Conservation (phyloP, 768 basidiomycete species). For the Lentinula guzmanii region DNA sequence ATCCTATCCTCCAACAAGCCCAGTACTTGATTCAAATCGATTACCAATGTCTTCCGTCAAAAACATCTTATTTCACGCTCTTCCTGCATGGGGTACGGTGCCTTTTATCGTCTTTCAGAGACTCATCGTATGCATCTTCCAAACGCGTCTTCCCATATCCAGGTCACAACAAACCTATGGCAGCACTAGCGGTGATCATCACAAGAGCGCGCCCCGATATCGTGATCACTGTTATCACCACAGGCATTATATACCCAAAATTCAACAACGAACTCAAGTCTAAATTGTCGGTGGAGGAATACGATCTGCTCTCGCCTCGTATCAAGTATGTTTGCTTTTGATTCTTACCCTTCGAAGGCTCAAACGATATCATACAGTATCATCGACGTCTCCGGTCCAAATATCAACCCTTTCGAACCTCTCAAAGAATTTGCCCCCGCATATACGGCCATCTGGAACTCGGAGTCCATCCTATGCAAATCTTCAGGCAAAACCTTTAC, state of each 20-base stretch:
- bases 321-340: not conserved
- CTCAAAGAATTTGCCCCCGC: not conserved
- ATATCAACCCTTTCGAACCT: not conserved
- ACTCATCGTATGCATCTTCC: not conserved
- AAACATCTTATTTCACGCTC: not conserved
- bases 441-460: not conserved
- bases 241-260: not conserved
- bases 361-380: not conserved
- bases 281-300: not conserved
- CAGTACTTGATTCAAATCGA: not conserved
- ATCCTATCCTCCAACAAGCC: not conserved
- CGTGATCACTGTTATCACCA: not conserved
- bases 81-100: not conserved
- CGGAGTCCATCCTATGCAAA: not conserved
- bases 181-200: not conserved
- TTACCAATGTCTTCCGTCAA: not conserved
- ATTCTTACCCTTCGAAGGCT: not conserved
- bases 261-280: not conserved
- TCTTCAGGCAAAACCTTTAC: not conserved
- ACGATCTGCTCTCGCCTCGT: not conserved
- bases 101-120: not conserved
- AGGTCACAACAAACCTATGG: conserved; percentile 3
- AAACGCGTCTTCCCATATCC: not conserved
- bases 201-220: not conserved
- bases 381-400: not conserved